Evolutionary conservation across 1,284 basidiomycete species (phyloP), one percentile per base, ranked within the genome.

Genomic region (Cerioporus squamosus): DNA sequence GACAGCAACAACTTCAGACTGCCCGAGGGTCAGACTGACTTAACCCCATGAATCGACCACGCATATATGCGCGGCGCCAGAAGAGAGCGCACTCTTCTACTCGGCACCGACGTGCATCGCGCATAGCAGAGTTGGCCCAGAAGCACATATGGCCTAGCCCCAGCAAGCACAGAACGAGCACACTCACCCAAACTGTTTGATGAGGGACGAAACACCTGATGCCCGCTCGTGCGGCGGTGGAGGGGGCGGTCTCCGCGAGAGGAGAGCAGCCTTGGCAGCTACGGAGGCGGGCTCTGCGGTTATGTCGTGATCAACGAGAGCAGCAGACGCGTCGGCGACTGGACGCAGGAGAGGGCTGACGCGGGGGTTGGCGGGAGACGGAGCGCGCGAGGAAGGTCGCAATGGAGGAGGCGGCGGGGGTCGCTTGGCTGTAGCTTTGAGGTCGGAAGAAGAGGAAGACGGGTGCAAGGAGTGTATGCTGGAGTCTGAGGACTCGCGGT

Each of bases 321-420:
- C 44, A 6, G 63, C 59, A 12, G 73, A 66, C 9, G 79, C 75
- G 17, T 74, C 69, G 5, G 79, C 76, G 3, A 77, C 75, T 0
- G 81, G 79, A 12, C 75, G 75, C 56, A 80, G 63, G n/a, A 79
- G 70, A 18, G 82, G 79, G 3, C 80, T 79, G 10, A 71, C 64
- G 18, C 78, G 75, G 5, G 79, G 77, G 23, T 68, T 63, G 12
- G 80, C 77, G 12, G 83, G 79, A 24, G 72, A 70, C 17, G 69
- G 56, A 2, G 75, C 74, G 64, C 80, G 82, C 5, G 75, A 71
- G 15, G 58, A 44, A 3, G 72, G 70, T 15, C 81, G 77, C 15
- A 76, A 62, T 15, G 81, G 80, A 0, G 86, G 85, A 2, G 86
- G 86, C 0, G 86, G 87, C 0, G 87, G 87, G 0, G 85, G 86